These are phyloP conservation scores for Cyclotella atomus DNA, from an alignment of 108 stramenopile genomes.

Conservation along the genomic window DNA sequence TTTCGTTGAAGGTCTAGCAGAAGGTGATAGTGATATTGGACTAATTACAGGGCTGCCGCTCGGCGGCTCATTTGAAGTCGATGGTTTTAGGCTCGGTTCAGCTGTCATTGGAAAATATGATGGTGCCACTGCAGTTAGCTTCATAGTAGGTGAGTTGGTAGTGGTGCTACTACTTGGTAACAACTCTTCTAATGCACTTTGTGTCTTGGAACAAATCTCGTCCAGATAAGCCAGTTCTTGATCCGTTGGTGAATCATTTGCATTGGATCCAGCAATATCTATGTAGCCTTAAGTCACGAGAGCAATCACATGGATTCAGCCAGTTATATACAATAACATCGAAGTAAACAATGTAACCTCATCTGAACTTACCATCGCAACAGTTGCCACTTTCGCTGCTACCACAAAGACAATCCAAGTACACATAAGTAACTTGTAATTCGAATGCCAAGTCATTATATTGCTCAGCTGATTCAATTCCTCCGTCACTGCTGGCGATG, in stretches of 20 bases:
- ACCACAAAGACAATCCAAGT: conserved; percentile 9
- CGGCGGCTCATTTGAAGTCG: background rate
- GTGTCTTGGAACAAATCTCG: background rate
- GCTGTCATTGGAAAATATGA: background rate
- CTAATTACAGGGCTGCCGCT: background rate
- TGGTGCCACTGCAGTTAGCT: background rate
- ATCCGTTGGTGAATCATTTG: background rate
- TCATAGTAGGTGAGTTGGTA: background rate
- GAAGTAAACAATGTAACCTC: background rate
- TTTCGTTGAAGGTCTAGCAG: background rate
- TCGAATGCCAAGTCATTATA: background rate
- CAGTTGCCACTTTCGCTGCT: background rate
- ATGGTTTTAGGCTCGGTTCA: background rate
- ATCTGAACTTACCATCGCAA: conserved; percentile 2
- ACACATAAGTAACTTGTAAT: conserved; percentile 4
- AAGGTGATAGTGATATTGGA: background rate
- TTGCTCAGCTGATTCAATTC: background rate
- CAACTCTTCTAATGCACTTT: background rate
- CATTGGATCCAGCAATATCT: background rate
- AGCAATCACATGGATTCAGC: too few relatives aligned
- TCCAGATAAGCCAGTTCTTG: background rate
- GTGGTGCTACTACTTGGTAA: background rate
- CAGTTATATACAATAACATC: background rate
- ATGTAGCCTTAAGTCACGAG: background rate
- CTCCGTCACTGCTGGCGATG: background rate